Evolutionary conservation across 2,329 filamentous ascomycete species (phyloP), one percentile per base, ranked within the genome.

Genomic region (Colletotrichum eremochloae): DNA sequence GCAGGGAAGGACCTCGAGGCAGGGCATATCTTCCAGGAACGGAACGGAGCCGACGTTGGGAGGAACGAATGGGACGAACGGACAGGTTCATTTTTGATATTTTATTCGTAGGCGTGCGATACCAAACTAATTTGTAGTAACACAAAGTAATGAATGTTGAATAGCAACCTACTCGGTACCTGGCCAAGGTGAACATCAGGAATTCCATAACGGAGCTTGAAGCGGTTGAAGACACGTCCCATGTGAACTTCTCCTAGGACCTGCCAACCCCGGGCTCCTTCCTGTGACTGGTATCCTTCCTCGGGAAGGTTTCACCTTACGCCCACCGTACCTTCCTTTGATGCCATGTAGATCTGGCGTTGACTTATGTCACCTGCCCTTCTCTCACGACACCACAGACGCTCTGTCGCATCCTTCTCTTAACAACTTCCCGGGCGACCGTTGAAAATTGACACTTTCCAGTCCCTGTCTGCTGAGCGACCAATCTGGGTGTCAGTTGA

Each of bases 1-100:
- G 33, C 70, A 70, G 40, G 67, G 70, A 15, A 63, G 70, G n/a
- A 61, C 52, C 24, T 70, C 66, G 29, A 69, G 70, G 38, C 70
- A 72, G 15, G 66, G 65, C 7, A 20, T 72, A 7, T 60, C 69
- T 24, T 72, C 60, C 24, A 72, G 66, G 46, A 46, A 63, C 15
- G 69, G 69, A 31, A 55, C 61, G 29, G 70, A 65, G 48, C 46
- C 60, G 8, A 61, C 38, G 24, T 7, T 33, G 3, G 61, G 66
- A 36, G 50, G 50, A 20, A 38, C 50, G 33, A 72, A 61, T n/a
- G 70, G 66, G 12, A 69, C 60, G 12, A 72, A 69, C 24, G 69
- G 66, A 38, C 68, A 71, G 15, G 60, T 31, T 36, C 60, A 46
- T 48, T 46, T 24, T 15, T 72, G 38, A 44, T 15, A 61, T 61